Conservation (phyloP, 2,329 filamentous ascomycete genomes). For the Fusarium clavum region DNA sequence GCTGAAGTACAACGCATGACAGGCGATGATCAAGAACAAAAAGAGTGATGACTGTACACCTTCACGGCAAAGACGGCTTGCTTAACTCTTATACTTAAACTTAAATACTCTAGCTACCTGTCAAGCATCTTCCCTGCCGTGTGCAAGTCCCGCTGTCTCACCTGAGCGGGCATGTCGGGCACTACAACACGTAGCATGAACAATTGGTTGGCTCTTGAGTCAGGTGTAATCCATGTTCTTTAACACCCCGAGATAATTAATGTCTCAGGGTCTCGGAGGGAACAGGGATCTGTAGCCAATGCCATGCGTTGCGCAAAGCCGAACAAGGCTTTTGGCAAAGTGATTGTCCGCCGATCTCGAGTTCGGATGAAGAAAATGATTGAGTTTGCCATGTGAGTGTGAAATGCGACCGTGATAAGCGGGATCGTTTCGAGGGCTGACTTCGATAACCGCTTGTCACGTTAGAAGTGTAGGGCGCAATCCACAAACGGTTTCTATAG, state of each 20-base stretch:
- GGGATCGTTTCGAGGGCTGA: background rate
- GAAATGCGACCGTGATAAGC: background rate
- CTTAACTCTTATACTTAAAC: slow-evolving; percentile 11
- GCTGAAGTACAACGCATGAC: slow-evolving; percentile 22
- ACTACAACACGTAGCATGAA: background rate
- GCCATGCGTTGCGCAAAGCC: background rate
- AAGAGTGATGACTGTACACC: background rate
- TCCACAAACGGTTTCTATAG: background rate
- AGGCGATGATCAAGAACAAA: background rate
- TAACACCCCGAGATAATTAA: background rate
- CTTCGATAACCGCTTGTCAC: background rate
- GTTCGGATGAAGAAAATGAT: background rate
- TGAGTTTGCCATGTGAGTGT: background rate
- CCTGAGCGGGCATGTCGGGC: background rate
- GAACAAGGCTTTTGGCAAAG: background rate
- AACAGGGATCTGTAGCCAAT: background rate
- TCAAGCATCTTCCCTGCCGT: background rate
- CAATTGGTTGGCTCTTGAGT: background rate
- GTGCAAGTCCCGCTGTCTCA: background rate
- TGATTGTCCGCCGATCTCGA: background rate
- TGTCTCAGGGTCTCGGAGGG: background rate
- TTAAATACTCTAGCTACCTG: background rate
- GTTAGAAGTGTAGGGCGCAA: background rate
- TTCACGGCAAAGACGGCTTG: background rate
- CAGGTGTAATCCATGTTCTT: background rate